Evolutionary conservation across 352 stramenopile species (phyloP).

Genomic region (Phytophthora litchii): DNA sequence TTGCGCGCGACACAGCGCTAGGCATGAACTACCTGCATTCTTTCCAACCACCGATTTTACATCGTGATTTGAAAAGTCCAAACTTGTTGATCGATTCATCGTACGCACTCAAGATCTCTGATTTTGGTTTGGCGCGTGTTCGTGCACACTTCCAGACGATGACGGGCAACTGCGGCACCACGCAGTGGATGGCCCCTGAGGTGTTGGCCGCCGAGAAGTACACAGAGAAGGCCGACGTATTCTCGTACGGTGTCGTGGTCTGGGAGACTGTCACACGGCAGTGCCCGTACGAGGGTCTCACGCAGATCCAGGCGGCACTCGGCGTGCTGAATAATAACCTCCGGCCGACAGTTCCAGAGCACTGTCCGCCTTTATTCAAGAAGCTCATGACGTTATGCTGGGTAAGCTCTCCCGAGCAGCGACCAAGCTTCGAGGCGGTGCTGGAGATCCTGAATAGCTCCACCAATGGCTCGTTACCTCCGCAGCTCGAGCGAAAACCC

Average conservation of each 20-base stretch:
- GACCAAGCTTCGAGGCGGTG: slow-evolving; percentile 82
- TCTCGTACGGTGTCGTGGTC: slow-evolving; percentile 86
- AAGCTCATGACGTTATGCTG: slow-evolving; percentile 88
- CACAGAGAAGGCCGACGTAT: slow-evolving; percentile 89
- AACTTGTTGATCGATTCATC: slow-evolving; percentile 83
- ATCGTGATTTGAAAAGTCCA: slow-evolving; percentile 88
- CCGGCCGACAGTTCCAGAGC: slow-evolving; percentile 77
- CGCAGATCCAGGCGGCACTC: slow-evolving; percentile 89
- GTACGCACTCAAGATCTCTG: slow-evolving; percentile 89
- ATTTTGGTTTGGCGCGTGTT: slow-evolving; percentile 86
- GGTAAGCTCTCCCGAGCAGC: slow-evolving; percentile 73
- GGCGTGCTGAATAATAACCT: slow-evolving; percentile 90
- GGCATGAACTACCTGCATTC: slow-evolving; percentile 91
- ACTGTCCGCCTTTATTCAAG: slow-evolving; percentile 80
- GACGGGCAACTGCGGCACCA: slow-evolving; percentile 87
- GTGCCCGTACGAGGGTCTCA: slow-evolving; percentile 92
- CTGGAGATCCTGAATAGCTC: slow-evolving; percentile 73
- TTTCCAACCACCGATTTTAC: slow-evolving; percentile 85
- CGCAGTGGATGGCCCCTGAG: slow-evolving; percentile 89
- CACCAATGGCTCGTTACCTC: slow-evolving; percentile 30
- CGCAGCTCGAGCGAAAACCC: slow-evolving; percentile 24
- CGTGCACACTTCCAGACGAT: slow-evolving; percentile 89
- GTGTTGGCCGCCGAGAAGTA: slow-evolving; percentile 86
- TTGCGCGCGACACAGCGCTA: slow-evolving; percentile 78
- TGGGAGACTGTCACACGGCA: slow-evolving; percentile 90